A percentile compares a stretch with the other conserved stretches of the same genome.
phyloP scores from a whole-genome alignment of 805 yeast genomes.

The Yarrowia phangngaensis region DNA sequence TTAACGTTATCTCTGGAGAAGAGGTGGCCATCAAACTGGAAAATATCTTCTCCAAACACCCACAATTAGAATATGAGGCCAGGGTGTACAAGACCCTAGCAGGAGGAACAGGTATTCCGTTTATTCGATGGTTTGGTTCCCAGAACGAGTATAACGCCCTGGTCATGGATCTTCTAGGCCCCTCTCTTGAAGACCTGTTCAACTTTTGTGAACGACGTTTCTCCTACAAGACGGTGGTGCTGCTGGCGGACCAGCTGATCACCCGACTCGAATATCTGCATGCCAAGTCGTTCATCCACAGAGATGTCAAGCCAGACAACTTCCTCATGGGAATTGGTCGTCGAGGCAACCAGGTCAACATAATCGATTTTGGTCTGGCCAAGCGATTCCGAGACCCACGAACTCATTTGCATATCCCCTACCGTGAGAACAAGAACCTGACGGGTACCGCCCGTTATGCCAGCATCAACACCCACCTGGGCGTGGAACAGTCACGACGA shows the following conservation, averaged over 20 bases:
- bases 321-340: conserved; percentile 86
- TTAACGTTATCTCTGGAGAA: conserved; percentile 92
- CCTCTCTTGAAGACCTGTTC: conserved; percentile 90
- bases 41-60: conserved; percentile 85
- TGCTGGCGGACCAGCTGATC: conserved; percentile 89
- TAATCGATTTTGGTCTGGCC: conserved; percentile 90
- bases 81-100: conserved; percentile 89
- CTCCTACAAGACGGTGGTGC: conserved; percentile 85
- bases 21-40: conserved; percentile 97
- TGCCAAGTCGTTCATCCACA: conserved; percentile 84
- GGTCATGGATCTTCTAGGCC: conserved; percentile 95
- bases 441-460: conserved; percentile 99
- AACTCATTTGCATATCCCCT: conserved; percentile 91
- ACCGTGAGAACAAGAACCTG: conserved; percentile 90
- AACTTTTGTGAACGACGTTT: conserved; percentile 93
- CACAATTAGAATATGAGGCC: conserved; percentile 95
- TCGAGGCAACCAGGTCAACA: conserved; percentile 91
- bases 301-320: conserved; percentile 82
- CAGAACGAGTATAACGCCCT: conserved; percentile 95
- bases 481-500: conserved; percentile 93
- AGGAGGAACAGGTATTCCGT: conserved; percentile 97
- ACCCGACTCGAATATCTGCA: conserved; percentile 94
- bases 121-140: conserved; percentile 94
- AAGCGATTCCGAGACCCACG: conserved; percentile 92
- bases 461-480: conserved; percentile 89